These are phyloP conservation scores for Fusarium brachygibbosum DNA, from an alignment of 2,329 filamentous ascomycete genomes.

Conservation along the genomic window DNA sequence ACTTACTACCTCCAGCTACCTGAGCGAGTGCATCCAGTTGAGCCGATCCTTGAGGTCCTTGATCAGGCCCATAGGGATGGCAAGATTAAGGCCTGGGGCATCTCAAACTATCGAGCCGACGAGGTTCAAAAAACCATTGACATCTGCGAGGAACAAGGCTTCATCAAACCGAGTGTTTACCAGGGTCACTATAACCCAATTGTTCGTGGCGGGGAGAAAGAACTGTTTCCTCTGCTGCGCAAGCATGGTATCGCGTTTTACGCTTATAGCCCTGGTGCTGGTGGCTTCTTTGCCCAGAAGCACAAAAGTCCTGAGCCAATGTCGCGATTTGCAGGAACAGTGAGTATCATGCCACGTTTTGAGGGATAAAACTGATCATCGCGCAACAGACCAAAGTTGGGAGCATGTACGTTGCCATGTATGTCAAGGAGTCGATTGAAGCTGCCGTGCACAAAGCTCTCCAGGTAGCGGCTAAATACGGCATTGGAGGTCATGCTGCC, in stretches of 20 bases:
- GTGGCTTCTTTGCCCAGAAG: conserved; percentile 47
- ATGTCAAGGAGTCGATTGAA: conserved; percentile 49
- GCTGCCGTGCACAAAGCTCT: conserved; percentile 47
- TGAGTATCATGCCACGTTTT: conserved; percentile 10
- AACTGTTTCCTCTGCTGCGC: conserved; percentile 59
- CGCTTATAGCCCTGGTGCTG: conserved; percentile 54
- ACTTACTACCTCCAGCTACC: conserved; percentile 41
- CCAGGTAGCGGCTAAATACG: conserved; percentile 50
- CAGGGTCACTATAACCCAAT: conserved; percentile 64
- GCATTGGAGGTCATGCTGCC: conserved; percentile 56
- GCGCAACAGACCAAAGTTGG: conserved; percentile 33
- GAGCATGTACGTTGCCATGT: conserved; percentile 45
- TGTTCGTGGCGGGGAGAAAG: conserved; percentile 57
- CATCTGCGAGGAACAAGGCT: conserved; percentile 59
- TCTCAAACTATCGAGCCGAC: conserved; percentile 61
- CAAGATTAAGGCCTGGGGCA: conserved; percentile 60
- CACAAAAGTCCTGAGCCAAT: conserved; percentile 31
- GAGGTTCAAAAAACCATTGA: conserved; percentile 60
- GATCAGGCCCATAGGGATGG: conserved; percentile 57
- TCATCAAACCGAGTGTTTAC: conserved; percentile 60
- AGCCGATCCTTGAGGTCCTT: conserved; percentile 58
- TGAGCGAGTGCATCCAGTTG: conserved; percentile 59
- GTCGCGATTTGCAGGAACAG: conserved; percentile 47
- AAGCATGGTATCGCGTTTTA: conserved; percentile 59
- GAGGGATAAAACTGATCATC: not conserved